Percentiles rank a stretch among this genome's conserved stretches.
phyloP scores from a whole-genome alignment of 1,284 basidiomycete species.

The Clitocybe nebularis region DNA sequence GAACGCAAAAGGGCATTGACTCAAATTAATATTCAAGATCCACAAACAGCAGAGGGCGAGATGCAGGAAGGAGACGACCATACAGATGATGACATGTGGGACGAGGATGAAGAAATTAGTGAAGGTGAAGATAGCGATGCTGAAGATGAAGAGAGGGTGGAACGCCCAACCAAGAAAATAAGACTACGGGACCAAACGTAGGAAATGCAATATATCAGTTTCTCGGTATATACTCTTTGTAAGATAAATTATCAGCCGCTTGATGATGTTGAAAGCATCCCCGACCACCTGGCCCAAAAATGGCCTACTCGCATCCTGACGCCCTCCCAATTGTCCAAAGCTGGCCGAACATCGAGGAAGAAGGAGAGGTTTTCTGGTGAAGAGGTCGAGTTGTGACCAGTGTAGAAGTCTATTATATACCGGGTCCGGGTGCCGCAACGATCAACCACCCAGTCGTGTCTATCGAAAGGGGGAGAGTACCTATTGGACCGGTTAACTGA shows the following conservation, averaged over 20 bases:
- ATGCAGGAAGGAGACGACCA: slow-evolving; percentile 39
- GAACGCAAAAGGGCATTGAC: slow-evolving; percentile 64
- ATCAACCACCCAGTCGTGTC: slow-evolving; percentile 97
- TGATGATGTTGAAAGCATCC: slow-evolving; percentile 19
- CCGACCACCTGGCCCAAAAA: slow-evolving; percentile 43
- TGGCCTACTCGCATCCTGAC: slow-evolving; percentile 69
- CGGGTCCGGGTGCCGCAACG: slow-evolving; percentile 85
- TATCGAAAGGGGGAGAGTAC: slow-evolving; percentile 92
- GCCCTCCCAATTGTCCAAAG: slow-evolving; percentile 89
- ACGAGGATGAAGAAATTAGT: slow-evolving; percentile 63
- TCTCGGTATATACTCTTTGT: background rate
- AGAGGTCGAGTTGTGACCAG: slow-evolving; percentile 59
- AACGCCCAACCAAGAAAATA: slow-evolving; percentile 35
- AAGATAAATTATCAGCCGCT: slow-evolving; percentile 7
- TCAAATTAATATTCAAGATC: slow-evolving; percentile 33
- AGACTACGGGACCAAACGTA: slow-evolving; percentile 35
- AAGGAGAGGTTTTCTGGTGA: slow-evolving; percentile 62
- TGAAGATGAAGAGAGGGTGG: slow-evolving; percentile 29
- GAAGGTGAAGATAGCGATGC: slow-evolving; percentile 52
- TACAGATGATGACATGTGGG: slow-evolving; percentile 45
- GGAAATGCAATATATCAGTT: slow-evolving; percentile 3
- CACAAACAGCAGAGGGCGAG: slow-evolving; percentile 34
- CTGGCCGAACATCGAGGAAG: slow-evolving; percentile 92
- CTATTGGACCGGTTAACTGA: slow-evolving; percentile 36
- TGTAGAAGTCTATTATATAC: slow-evolving; percentile 99